Percentiles rank a stretch among this genome's conserved stretches.
These are phyloP conservation scores for Ocimum tenuiflorum DNA, from an alignment of 257 asterid genomes.

Conservation along the genomic window DNA sequence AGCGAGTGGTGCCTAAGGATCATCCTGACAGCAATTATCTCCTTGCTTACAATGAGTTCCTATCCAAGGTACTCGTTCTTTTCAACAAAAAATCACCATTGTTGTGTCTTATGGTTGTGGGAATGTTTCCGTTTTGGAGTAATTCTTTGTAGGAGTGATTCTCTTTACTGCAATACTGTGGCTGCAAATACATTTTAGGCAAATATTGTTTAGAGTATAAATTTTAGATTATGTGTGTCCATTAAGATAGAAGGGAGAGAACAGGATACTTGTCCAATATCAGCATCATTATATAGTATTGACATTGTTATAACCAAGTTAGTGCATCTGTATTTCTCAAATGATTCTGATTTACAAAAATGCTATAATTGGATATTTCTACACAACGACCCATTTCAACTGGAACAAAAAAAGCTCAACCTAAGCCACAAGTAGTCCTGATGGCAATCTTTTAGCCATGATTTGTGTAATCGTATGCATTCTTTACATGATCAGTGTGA, in stretches of 20 bases:
- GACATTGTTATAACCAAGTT: neutral
- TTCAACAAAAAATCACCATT: neutral
- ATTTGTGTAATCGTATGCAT: neutral
- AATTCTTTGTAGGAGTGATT: neutral
- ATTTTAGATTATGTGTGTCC: neutral
- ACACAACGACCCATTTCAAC: neutral
- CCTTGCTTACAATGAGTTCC: constrained; percentile 61
- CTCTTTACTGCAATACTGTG: neutral
- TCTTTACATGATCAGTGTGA: neutral
- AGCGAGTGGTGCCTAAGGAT: constrained; percentile 87
- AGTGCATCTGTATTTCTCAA: neutral
- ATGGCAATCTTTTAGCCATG: neutral
- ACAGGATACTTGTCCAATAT: neutral
- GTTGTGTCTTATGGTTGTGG: neutral
- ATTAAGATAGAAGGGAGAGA: neutral
- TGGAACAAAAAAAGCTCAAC: neutral
- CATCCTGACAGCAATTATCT: constrained; percentile 86
- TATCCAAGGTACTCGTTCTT: constrained; percentile 55
- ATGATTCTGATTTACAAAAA: neutral
- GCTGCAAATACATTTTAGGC: neutral
- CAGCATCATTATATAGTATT: neutral
- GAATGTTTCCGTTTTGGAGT: neutral
- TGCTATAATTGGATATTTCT: neutral
- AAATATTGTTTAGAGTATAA: neutral
- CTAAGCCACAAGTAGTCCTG: neutral